A percentile compares a stretch with the other conserved stretches of the same genome.
These are phyloP conservation scores for Ceratocystiopsis sp. DNA, from an alignment of 2,329 filamentous ascomycete species.

Conservation along the genomic window DNA sequence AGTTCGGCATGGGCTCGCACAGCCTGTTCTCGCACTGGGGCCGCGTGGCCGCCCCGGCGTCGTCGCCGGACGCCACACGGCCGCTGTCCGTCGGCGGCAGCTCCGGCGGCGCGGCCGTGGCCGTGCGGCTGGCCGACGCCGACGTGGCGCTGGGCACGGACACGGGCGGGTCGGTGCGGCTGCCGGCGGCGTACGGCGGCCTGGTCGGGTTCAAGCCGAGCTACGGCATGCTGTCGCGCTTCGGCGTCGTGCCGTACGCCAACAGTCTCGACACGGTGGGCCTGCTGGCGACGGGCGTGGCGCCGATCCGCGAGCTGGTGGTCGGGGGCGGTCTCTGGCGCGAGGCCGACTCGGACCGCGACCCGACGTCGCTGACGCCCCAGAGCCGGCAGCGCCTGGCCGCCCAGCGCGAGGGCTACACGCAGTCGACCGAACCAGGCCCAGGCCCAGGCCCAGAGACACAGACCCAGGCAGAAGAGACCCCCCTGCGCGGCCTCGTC, in stretches of 20 bases:
- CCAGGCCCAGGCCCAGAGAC: too few relatives aligned
- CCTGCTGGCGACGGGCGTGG: constrained; percentile 42
- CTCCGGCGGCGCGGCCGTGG: constrained; percentile 83
- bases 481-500: constrained; percentile 18
- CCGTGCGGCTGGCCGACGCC: constrained; percentile 46
- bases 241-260: constrained; percentile 78
- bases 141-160: constrained; percentile 71
- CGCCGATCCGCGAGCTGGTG: constrained; percentile 32
- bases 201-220: constrained; percentile 79
- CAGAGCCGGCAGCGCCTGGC: constrained; percentile 33
- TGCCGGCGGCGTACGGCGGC: constrained; percentile 77
- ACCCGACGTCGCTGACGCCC: constrained; percentile 54
- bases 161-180: constrained; percentile 73
- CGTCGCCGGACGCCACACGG: not conserved
- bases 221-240: constrained; percentile 72
- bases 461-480: not conserved
- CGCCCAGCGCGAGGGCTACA: constrained; percentile 4
- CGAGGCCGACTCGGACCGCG: constrained; percentile 43
- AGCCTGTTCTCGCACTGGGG: constrained; percentile 15
- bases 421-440: too few relatives aligned
- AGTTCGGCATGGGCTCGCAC: constrained; percentile 24
- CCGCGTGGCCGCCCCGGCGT: constrained; percentile 8
- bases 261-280: constrained; percentile 89
- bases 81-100: constrained; percentile 63
- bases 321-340: constrained; percentile 30